Evolutionary conservation across 129 eudicot genomes (phyloP).

Genomic region (Artemisia argyi): DNA sequence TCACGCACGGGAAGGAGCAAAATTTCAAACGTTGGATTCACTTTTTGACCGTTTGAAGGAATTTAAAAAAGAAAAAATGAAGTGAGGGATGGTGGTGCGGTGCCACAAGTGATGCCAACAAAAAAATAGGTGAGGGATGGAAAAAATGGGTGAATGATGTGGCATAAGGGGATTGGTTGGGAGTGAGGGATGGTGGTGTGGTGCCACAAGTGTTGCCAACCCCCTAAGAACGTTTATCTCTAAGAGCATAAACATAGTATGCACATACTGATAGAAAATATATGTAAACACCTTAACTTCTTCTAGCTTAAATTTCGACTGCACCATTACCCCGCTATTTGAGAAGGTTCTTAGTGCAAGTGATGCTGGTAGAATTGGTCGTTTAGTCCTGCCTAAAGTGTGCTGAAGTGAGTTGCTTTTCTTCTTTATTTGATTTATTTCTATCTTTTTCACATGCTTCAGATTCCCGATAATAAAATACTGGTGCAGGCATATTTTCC

Average conservation of each 20-base stretch:
- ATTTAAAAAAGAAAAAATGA: no score
- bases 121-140: no score
- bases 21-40: no score
- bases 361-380: constrained; percentile 96
- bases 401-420: constrained; percentile 73
- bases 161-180: no score
- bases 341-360: constrained; percentile 96
- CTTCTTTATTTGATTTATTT: not conserved
- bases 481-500: constrained; percentile 81
- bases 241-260: not conserved
- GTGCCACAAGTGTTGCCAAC: no score
- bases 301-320: constrained; percentile 69
- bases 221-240: not conserved
- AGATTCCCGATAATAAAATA: not conserved
- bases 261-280: not conserved
- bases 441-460: not conserved
- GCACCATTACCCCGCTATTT: constrained; percentile 57
- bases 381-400: constrained; percentile 97
- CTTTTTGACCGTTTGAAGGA: no score
- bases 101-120: no score
- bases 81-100: no score
- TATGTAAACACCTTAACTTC: constrained; percentile 39
- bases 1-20: no score
- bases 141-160: no score
- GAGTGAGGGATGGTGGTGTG: no score